phyloP scores from a whole-genome alignment of 1,139 yeast genomes.

The Debaryomycetaceae sp. region DNA sequence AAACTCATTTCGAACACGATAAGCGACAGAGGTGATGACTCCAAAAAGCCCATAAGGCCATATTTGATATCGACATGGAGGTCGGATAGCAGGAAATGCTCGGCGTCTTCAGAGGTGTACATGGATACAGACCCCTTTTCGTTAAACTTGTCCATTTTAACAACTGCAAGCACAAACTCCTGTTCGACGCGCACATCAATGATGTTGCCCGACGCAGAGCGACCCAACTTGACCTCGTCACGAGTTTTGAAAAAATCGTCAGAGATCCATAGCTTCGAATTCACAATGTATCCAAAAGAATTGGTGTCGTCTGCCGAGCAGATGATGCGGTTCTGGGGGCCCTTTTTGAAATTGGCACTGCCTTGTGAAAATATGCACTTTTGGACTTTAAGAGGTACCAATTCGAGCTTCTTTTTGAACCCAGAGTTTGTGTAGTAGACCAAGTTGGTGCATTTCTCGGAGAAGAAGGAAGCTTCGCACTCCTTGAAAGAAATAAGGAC shows the following conservation, averaged over 20 bases:
- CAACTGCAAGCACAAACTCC: conserved; percentile 42
- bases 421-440: conserved; percentile 45
- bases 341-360: conserved; percentile 22
- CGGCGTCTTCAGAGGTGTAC: conserved; percentile 50
- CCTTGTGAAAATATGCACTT: conserved; percentile 46
- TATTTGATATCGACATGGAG: conserved; percentile 34
- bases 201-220: conserved; percentile 27
- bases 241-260: conserved; percentile 43
- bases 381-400: conserved; percentile 19
- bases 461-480: conserved; percentile 14
- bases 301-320: conserved; percentile 38
- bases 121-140: conserved; percentile 32
- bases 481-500: conserved; percentile 26
- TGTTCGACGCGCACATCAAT: conserved; percentile 38
- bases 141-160: conserved; percentile 37
- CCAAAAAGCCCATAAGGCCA: conserved; percentile 41
- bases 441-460: conserved; percentile 21
- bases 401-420: conserved; percentile 31
- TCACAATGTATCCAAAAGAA: conserved; percentile 32
- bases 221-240: conserved; percentile 4
- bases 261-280: conserved; percentile 33
- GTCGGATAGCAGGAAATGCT: conserved; percentile 38
- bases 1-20: conserved; percentile 24
- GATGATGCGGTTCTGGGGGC: conserved; percentile 32
- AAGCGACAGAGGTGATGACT: conserved; percentile 46